Evolutionary conservation across 345 rosid genomes (phyloP), one percentile per base, ranked within the genome.

Genomic region (Cardamine resedifolia): DNA sequence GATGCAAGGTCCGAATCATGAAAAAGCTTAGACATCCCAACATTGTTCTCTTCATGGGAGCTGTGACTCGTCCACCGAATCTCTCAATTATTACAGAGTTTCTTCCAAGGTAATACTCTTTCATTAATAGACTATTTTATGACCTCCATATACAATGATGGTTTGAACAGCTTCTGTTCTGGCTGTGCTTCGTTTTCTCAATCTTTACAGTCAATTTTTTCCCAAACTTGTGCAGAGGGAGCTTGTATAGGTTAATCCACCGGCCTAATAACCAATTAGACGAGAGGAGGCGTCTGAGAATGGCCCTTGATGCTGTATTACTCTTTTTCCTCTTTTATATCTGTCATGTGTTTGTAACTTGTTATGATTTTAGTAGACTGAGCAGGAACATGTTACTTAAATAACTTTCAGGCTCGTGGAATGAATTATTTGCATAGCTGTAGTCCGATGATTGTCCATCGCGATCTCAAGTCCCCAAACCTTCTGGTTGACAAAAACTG

Each of bases 1-100:
- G 45, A 47, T 77, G 59, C 49, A 64, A 92, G 98, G 89, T 92
- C 64, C 82, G 83, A 39, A 84, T 94, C 78, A 94, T 94, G 98
- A 84, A 75, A 80, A 87, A 73, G 68, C 71, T 87, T 48, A 85
- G 98, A 76, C 98, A 94, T 78, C 98, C 98, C 43, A 94, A 94
- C 79, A 96, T 94, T 56, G 98, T 94, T 82, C 98, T 94, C 78
- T 94, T 91, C 86, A 94, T 94, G 98, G 98, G 98, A 83, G 97
- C 97, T 72, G 87, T 94, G 68, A 91, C 96, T 34, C 94, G 96
- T 66, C 81, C 93, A 50, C 98, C 98, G 15, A 88, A 88, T 83
- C 96, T 94, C 75, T 94, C 98, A 33, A 94, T 94, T 70, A 76
- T 94, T 34, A 87, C 98, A 47, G 98, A 94, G 77, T 94, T 91